Base-by-base conservation (phyloP, 495 filamentous ascomycete genomes). In the Penicillium tannophilum region DNA sequence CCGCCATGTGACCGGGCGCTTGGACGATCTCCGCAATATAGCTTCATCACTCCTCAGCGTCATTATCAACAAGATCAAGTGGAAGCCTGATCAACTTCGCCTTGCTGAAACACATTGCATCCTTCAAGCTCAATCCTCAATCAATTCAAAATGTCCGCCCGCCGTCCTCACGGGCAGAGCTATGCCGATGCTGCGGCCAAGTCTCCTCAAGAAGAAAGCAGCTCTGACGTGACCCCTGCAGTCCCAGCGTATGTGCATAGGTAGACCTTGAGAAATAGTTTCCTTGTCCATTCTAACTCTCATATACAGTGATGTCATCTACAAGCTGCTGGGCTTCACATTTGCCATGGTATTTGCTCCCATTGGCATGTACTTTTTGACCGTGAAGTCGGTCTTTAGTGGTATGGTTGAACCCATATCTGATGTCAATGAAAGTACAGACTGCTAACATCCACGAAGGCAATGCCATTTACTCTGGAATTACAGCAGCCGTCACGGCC, bases 321-420 rank as follows among this genome's bases (percentile, higher is more conserved):
- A 86, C 58, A 98, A 97, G 74, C 83, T 99, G 8, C 79, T 97
- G 8, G 86, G 83, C 54, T 97, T 97, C 75, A 94, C 93, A 7
- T 79, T 90, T 14, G 94, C 91, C 62, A 98, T 98, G 94, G 82
- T 97, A 44, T 80, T 85, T 4, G 76, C 86, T 33, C 94, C 94
- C 28, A 87, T 98, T 58, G 88, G 88, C 28, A 88, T 87, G 46
- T 98, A 98, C 74, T 98, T 92, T 71, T 50, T 92, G 42, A 90
- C 89, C 0, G 75, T 94, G 19, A 83, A 91, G 64, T 83, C 74
- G 1, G 69, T 97, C 10, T 97, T 96, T 72, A 76, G 76, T 61
- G 93, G 93, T 96, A 71, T 62, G 78, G 56, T 46, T 5, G 0
- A 41, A 56, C 11, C 9, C 39, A 39, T 28, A 3, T 52, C 2